Evolutionary conservation across 225 moss, liverwort and hornwort species (phyloP).

Genomic region (Physcomitrium patens): DNA sequence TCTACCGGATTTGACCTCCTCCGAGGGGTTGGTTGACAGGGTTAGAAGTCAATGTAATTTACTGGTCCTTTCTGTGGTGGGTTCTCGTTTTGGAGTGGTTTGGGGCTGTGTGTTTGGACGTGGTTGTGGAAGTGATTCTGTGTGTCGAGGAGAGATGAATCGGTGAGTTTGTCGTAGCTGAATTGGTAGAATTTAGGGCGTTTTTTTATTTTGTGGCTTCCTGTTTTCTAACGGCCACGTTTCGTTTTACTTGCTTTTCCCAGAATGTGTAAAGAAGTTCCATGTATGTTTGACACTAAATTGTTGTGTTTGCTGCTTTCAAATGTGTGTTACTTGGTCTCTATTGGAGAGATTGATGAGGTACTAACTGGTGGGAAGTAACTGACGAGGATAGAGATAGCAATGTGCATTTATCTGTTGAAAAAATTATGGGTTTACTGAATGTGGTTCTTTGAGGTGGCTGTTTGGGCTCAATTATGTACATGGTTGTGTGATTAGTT

Average conservation of each 20-base stretch:
- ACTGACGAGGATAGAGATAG: background rate
- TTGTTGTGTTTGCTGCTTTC: background rate
- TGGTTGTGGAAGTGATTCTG: background rate
- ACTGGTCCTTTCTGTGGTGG: background rate
- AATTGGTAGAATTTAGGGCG: background rate
- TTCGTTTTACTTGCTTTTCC: background rate
- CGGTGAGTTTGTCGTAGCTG: background rate
- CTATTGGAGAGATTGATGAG: background rate
- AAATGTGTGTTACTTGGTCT: background rate
- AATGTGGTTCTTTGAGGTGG: background rate
- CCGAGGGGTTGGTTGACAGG: background rate
- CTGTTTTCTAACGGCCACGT: background rate
- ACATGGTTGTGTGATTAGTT: background rate
- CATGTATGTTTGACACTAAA: background rate
- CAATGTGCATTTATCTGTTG: background rate
- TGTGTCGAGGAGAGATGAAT: background rate
- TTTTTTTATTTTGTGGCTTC: background rate
- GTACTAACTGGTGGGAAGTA: background rate
- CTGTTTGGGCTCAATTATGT: background rate
- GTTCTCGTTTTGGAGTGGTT: background rate
- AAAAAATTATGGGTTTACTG: background rate
- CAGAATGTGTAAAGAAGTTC: background rate
- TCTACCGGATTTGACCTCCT: background rate
- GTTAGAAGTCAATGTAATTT: background rate
- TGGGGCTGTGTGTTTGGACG: background rate